phyloP scores from a whole-genome alignment of 371 early-diverging fungal genomes.

The Dichotomocladium elegans region DNA sequence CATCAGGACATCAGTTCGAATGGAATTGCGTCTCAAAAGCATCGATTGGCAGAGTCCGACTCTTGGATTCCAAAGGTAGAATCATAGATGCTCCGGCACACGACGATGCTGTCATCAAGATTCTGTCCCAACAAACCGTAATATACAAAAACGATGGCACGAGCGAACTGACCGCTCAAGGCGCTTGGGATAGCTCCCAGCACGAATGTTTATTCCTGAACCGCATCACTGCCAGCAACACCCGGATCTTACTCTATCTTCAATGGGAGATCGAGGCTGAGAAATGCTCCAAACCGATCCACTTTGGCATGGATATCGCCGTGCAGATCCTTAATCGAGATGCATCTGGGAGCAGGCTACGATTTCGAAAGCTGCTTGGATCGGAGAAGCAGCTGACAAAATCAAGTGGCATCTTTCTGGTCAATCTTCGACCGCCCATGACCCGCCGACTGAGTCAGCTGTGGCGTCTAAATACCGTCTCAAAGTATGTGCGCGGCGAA shows the following conservation, averaged over 20 bases:
- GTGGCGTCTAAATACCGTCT: slow-evolving; percentile 73
- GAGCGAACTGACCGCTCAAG: slow-evolving; percentile 49
- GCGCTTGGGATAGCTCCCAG: slow-evolving; percentile 82
- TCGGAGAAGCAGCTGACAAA: slow-evolving; percentile 33
- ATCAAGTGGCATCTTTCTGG: slow-evolving; percentile 46
- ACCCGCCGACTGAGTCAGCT: slow-evolving; percentile 54
- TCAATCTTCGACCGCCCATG: slow-evolving; percentile 54
- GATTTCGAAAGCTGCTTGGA: slow-evolving; percentile 22
- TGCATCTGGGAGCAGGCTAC: slow-evolving; percentile 37
- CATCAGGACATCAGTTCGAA: slow-evolving; percentile 65
- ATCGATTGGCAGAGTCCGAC: slow-evolving; percentile 58
- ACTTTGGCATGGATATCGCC: slow-evolving; percentile 62
- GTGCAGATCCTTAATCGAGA: slow-evolving; percentile 54
- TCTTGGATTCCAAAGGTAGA: slow-evolving; percentile 64
- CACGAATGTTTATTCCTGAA: slow-evolving; percentile 75
- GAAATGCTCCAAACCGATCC: slow-evolving; percentile 53
- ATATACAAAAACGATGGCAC: slow-evolving; percentile 41
- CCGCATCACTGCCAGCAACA: slow-evolving; percentile 60
- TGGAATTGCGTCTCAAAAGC: slow-evolving; percentile 35
- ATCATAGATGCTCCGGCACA: slow-evolving; percentile 43
- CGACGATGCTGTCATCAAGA: slow-evolving; percentile 22
- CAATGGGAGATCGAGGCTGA: slow-evolving; percentile 57
- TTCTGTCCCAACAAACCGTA: slow-evolving; percentile 38
- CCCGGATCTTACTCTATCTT: slow-evolving; percentile 56
- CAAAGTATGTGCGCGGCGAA: slow-evolving; percentile 83